These are phyloP conservation scores for Lotmaria passim DNA, from an alignment of 208 protist species.

Conservation along the genomic window DNA sequence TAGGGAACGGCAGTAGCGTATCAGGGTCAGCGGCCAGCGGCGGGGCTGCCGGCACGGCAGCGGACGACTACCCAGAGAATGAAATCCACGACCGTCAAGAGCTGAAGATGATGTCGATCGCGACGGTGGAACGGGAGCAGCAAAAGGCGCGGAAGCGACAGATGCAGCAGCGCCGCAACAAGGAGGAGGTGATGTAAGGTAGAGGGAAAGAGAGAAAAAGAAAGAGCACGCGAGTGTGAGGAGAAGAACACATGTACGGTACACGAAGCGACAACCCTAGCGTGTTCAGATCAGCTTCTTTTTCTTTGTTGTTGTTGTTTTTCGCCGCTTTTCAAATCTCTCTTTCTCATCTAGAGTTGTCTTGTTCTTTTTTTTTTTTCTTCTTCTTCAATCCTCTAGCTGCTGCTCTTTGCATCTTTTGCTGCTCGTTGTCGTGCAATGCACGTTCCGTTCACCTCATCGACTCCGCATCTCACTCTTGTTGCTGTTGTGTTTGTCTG, in stretches of 20 bases:
- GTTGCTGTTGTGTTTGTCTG: conserved; percentile 2
- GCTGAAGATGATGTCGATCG: conserved; percentile 91
- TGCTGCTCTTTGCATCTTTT: no score
- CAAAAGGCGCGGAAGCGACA: conserved; percentile 85
- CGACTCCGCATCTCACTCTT: no score
- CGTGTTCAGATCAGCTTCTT: no score
- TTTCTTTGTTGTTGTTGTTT: neutral
- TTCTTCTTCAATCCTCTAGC: no score
- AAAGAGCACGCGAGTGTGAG: no score
- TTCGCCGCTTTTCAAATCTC: no score
- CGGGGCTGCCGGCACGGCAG: neutral
- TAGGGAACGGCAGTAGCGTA: neutral
- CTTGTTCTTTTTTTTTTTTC: no score
- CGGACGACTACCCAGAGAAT: conserved; percentile 86
- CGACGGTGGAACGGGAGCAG: conserved; percentile 83
- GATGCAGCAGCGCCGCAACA: conserved; percentile 52
- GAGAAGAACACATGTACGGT: no score
- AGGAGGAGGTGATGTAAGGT: conserved; percentile 42
- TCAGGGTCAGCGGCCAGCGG: neutral
- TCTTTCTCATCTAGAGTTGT: no score
- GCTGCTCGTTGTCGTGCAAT: no score
- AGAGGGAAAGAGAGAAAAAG: neutral
- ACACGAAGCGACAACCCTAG: no score
- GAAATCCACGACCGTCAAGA: conserved; percentile 86
- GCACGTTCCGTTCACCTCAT: no score